Base-by-base conservation (phyloP, 768 basidiomycete genomes). In the Hirschioporus abietinus region DNA sequence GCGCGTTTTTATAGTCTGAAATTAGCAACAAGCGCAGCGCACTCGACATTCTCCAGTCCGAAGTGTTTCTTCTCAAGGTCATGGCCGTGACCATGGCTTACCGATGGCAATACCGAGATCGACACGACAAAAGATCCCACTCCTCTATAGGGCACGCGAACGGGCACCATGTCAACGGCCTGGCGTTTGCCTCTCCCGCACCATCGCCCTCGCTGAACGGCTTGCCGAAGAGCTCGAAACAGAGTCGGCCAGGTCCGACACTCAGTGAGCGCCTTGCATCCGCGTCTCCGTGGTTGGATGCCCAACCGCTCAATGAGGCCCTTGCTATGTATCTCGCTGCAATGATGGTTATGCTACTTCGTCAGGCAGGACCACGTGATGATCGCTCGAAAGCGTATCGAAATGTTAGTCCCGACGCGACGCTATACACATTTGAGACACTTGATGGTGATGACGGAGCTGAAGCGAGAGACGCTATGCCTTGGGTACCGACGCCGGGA, bases 61-160 rank as follows among this genome's bases (percentile, higher is more conserved):
- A 95, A 74, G 81, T 96, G 1, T 93, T 92, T 71, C 78, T 96
- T 52, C 82, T 95, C 71, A 93, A 95, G 77, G 87, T 95, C 25
- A 76, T 96, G 15, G 83, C 89, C 0, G 81, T 90, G 59, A 86
- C 88, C 61, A 87, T 96, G 83, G 86, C 91, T 5, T 88, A 90
- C 18, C 87, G 91, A 35, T 94, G 91, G 90, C 81, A 78, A 61
- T 52, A 52, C 36, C 76, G 79, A n/a, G 78, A 80, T 63, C 73
- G 80, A 6, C 79, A 82, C n/a, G 75, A 76, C 60, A 72, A 70
- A 23, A 77, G 81, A 17, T 75, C 83, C 7, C 74, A 73, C 34
- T 84, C 84, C 25, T 25, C 60, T 8, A 25, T 23, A 81, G 80
- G 20, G 71, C 80, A 27, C 79, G 82, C 70, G 78, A 78, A 69